A percentile compares a stretch with the other conserved stretches of the same genome.
phyloP scores from a whole-genome alignment of 2,329 filamentous ascomycete species.

The Aspergillus candidus region DNA sequence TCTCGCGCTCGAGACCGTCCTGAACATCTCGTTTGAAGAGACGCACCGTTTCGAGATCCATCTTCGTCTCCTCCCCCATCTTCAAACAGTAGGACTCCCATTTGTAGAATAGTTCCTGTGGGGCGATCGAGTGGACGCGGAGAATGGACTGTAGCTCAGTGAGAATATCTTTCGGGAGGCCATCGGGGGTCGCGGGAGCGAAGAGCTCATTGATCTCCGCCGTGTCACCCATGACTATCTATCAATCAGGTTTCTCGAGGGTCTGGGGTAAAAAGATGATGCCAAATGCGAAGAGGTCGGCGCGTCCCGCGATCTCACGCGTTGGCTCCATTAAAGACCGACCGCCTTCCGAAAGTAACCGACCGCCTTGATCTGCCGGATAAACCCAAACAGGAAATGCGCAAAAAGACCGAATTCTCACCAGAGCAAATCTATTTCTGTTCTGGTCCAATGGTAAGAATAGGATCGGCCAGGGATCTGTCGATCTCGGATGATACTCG shows the following conservation, averaged over 20 bases:
- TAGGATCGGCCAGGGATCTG: too few species aligned
- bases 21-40: constrained; percentile 83
- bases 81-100: constrained; percentile 98
- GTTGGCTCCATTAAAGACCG: background rate
- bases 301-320: background rate
- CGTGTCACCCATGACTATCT: constrained; percentile 43
- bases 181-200: constrained; percentile 46
- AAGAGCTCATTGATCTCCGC: constrained; percentile 57
- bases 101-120: constrained; percentile 92
- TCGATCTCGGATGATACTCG: too few species aligned
- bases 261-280: too few species aligned
- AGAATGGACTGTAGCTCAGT: constrained; percentile 80
- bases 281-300: too few species aligned
- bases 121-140: constrained; percentile 70
- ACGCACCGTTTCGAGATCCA: constrained; percentile 64
- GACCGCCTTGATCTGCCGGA: too few species aligned
- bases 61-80: constrained; percentile 75
- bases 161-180: constrained; percentile 70
- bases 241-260: background rate
- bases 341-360: too few species aligned
- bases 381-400: too few species aligned
- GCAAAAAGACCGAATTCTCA: too few species aligned
- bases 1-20: constrained; percentile 73
- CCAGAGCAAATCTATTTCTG: too few species aligned
- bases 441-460: too few species aligned